Evolutionary conservation across 2,329 filamentous ascomycete genomes (phyloP).

Genomic region (Calonectria pauciramosa): DNA sequence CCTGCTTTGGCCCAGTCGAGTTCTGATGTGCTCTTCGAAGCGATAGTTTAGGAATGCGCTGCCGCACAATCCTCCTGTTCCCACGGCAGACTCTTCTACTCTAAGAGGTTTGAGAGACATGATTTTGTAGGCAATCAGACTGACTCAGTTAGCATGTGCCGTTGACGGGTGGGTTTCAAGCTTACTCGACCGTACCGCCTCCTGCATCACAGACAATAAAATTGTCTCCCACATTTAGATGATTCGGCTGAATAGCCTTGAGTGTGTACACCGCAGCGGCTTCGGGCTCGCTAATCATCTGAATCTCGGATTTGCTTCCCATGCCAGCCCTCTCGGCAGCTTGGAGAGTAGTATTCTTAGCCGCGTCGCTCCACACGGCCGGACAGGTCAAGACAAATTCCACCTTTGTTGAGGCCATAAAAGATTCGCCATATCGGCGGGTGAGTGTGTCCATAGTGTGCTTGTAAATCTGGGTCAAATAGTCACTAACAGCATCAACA

Average conservation of each 20-base stretch:
- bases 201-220: slow-evolving; percentile 75
- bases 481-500: slow-evolving; percentile 84
- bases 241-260: slow-evolving; percentile 83
- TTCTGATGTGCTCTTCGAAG: slow-evolving; percentile 82
- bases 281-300: slow-evolving; percentile 86
- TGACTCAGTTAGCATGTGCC: slow-evolving; percentile 46
- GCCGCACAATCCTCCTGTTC: slow-evolving; percentile 82
- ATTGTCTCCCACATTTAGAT: slow-evolving; percentile 77
- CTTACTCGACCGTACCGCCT: slow-evolving; percentile 77
- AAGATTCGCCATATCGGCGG: slow-evolving; percentile 81
- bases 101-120: slow-evolving; percentile 78
- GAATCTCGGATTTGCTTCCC: slow-evolving; percentile 77
- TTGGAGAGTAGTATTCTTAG: slow-evolving; percentile 85
- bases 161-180: slow-evolving; percentile 17
- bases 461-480: slow-evolving; percentile 80
- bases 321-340: slow-evolving; percentile 85
- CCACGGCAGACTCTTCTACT: slow-evolving; percentile 84
- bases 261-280: slow-evolving; percentile 85
- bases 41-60: slow-evolving; percentile 85
- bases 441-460: slow-evolving; percentile 86
- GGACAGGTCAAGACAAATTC: slow-evolving; percentile 87
- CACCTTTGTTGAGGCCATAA: slow-evolving; percentile 81
- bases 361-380: slow-evolving; percentile 87
- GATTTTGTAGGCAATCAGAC: slow-evolving; percentile 85
- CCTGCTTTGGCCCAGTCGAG: slow-evolving; percentile 73